These are phyloP conservation scores for Jatropha curcas DNA, from an alignment of 345 rosid genomes.

Conservation along the genomic window DNA sequence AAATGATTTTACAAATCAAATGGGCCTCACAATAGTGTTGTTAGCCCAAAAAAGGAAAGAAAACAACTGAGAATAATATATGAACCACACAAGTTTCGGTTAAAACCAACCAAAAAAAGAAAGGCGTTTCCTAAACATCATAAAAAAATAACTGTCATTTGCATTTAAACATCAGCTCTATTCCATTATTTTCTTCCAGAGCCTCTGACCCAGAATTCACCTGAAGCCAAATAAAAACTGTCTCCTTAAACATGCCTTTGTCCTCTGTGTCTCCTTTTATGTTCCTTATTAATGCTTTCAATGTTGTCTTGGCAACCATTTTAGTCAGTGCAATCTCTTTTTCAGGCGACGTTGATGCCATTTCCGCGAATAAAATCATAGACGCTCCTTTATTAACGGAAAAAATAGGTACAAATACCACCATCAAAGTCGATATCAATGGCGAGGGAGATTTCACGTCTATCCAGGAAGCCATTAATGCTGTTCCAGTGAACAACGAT, in stretches of 20 bases:
- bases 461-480: slow-evolving; percentile 72
- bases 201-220: neutral
- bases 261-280: slow-evolving; percentile 4
- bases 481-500: slow-evolving; percentile 64
- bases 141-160: neutral
- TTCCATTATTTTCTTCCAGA: neutral
- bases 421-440: slow-evolving; percentile 73
- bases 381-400: slow-evolving; percentile 70
- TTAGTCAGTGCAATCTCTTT: slow-evolving; percentile 18
- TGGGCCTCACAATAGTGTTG: no score
- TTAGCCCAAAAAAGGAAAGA: neutral
- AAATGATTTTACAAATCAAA: no score
- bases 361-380: slow-evolving; percentile 21
- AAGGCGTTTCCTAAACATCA: slow-evolving; percentile 16
- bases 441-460: slow-evolving; percentile 76
- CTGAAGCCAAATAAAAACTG: no score
- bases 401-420: slow-evolving; percentile 59
- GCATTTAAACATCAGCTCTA: neutral
- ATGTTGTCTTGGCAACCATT: slow-evolving; percentile 21
- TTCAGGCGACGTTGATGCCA: slow-evolving; percentile 21
- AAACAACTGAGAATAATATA: neutral
- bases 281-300: slow-evolving; percentile 5
- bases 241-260: slow-evolving; percentile 15
- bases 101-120: slow-evolving; percentile 29
- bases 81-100: slow-evolving; percentile 28